Percentiles rank a stretch among this genome's conserved stretches.
Evolutionary conservation across 768 basidiomycete species (phyloP).

Genomic region (Lactarius deliciosus): DNA sequence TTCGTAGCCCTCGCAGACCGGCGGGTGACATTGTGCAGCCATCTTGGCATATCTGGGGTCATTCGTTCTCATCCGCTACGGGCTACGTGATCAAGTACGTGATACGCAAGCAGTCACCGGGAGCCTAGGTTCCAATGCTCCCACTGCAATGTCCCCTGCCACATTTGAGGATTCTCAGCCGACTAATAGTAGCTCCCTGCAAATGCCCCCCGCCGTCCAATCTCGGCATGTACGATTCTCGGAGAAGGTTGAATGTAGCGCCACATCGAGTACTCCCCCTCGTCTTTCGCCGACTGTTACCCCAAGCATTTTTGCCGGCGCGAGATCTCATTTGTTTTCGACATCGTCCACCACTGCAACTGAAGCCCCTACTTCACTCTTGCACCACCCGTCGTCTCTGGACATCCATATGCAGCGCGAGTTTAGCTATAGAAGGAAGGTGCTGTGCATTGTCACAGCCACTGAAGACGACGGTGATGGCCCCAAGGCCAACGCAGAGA

Average conservation of each 20-base stretch:
- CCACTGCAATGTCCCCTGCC: not conserved
- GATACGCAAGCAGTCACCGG: not conserved
- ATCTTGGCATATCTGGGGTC: constrained; percentile 24
- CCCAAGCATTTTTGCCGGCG: constrained; percentile 3
- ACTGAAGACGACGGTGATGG: not conserved
- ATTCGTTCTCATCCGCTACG: constrained; percentile 26
- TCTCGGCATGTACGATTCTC: constrained; percentile 11
- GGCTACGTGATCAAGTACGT: too few species aligned
- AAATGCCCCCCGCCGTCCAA: constrained; percentile 12
- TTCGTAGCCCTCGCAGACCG: not conserved
- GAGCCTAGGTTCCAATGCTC: constrained; percentile 9
- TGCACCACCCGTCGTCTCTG: constrained; percentile 7
- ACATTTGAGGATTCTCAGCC: not conserved
- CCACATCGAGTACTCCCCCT: not conserved
- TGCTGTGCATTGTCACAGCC: constrained; percentile 2
- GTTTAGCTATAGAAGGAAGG: not conserved
- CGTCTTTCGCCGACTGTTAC: not conserved
- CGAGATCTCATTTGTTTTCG: constrained; percentile 2
- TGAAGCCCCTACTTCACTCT: not conserved
- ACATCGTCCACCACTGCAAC: constrained; percentile 2
- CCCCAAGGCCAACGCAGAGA: not conserved
- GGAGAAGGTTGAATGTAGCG: not conserved
- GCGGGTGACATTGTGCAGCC: constrained; percentile 8
- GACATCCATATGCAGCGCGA: constrained; percentile 14
- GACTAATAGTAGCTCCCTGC: not conserved